Percentiles rank a stretch among this genome's conserved stretches.
These are phyloP conservation scores for Sphagnum tenellum DNA, from an alignment of 225 moss, liverwort and hornwort species.

Conservation along the genomic window DNA sequence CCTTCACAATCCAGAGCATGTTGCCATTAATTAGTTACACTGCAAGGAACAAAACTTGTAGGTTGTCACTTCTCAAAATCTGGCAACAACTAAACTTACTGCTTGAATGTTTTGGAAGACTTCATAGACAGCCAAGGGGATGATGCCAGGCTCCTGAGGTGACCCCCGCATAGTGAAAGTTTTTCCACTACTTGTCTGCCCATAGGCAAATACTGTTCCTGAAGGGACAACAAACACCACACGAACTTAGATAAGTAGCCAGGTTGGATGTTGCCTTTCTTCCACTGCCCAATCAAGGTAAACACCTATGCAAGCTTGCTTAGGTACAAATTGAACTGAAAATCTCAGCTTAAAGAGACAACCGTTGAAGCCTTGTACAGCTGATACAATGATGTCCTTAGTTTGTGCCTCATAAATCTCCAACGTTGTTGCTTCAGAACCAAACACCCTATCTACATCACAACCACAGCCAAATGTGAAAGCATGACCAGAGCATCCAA, in stretches of 20 bases:
- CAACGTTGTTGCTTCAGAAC: conserved; percentile 45
- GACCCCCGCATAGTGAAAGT: conserved; percentile 92
- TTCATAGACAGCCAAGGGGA: conserved; percentile 82
- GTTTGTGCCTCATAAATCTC: conserved; percentile 82
- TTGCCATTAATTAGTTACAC: neutral
- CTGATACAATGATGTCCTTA: conserved; percentile 78
- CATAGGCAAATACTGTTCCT: conserved; percentile 98
- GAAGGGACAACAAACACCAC: neutral
- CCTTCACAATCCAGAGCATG: conserved; percentile 22
- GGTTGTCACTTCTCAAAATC: no score
- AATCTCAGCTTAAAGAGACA: conserved; percentile 1
- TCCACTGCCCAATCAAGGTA: no score
- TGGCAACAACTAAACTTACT: conserved; percentile 17
- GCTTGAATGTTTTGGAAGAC: conserved; percentile 65
- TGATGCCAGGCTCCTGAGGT: conserved; percentile 70
- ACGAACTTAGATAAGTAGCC: no score
- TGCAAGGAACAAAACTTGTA: no score
- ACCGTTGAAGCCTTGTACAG: conserved; percentile 90
- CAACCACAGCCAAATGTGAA: neutral
- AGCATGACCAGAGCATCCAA: no score
- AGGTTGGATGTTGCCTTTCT: no score
- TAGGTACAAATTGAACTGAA: no score
- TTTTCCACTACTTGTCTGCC: conserved; percentile 98
- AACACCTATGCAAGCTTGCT: no score
- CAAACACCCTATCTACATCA: conserved; percentile 80